These are phyloP conservation scores for Camellia japonica DNA, from an alignment of 148 eudicot species.

Conservation along the genomic window DNA sequence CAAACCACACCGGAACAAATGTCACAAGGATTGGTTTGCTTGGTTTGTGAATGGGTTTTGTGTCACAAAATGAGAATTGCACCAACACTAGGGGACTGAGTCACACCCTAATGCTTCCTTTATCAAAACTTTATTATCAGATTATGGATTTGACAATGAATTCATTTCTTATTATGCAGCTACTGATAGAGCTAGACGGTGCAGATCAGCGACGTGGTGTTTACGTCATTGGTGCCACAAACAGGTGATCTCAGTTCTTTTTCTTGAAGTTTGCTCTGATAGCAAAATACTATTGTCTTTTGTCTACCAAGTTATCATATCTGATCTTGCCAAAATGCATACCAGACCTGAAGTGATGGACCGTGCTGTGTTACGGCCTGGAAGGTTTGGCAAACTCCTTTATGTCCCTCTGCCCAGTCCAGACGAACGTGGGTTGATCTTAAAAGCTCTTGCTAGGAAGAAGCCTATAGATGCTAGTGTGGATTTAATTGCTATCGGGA, in stretches of 20 bases:
- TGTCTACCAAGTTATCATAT: not conserved
- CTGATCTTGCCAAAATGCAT: slow-evolving; percentile 5
- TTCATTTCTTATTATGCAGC: slow-evolving; percentile 40
- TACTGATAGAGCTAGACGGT: slow-evolving; percentile 78
- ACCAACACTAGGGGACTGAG: too few relatives aligned
- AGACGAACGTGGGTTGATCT: slow-evolving; percentile 68
- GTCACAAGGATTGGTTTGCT: not conserved
- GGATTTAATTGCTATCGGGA: slow-evolving; percentile 66
- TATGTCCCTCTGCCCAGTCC: slow-evolving; percentile 74
- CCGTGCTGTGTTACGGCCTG: slow-evolving; percentile 67
- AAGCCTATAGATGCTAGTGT: slow-evolving; percentile 66
- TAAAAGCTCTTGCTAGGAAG: slow-evolving; percentile 60
- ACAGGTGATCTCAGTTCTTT: slow-evolving; percentile 44
- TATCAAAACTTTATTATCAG: not conserved
- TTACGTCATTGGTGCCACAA: slow-evolving; percentile 91
- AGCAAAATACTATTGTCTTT: not conserved
- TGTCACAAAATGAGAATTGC: too few relatives aligned
- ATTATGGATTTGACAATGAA: slow-evolving; percentile 4
- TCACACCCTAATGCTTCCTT: not conserved
- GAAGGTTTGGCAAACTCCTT: slow-evolving; percentile 70
- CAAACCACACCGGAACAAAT: not conserved
- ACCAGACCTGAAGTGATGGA: slow-evolving; percentile 85
- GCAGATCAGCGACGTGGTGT: slow-evolving; percentile 74
- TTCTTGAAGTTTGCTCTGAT: not conserved
- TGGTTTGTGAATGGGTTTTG: too few relatives aligned